These are phyloP conservation scores for Hygrocybe punicea DNA, from an alignment of 768 basidiomycete genomes.

Conservation along the genomic window DNA sequence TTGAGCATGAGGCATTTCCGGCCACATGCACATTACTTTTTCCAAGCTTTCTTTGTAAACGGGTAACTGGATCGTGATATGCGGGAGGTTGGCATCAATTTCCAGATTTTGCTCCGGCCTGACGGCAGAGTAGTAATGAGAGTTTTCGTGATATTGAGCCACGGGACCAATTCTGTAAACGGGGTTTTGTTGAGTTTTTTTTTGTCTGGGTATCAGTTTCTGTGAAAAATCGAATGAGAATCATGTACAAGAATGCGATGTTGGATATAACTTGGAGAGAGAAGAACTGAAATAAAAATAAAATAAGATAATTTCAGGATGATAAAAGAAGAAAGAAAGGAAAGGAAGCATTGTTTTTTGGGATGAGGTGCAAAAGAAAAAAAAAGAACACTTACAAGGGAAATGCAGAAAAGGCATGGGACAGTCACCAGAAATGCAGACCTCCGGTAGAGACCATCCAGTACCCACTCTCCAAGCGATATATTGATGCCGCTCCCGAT, in stretches of 20 bases:
- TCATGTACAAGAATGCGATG: constrained; percentile 58
- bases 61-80: constrained; percentile 78
- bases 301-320: too few species aligned
- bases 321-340: neutral
- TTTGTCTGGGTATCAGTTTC: constrained; percentile 1
- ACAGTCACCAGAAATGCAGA: constrained; percentile 63
- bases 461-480: constrained; percentile 60
- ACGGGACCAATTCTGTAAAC: constrained; percentile 82
- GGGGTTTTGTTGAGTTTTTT: too few species aligned
- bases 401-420: constrained; percentile 74
- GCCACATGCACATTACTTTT: constrained; percentile 74
- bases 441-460: constrained; percentile 61
- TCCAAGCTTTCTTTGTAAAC: constrained; percentile 86
- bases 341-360: neutral
- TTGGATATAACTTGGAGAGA: constrained; percentile 62
- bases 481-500: constrained; percentile 53
- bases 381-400: too few species aligned
- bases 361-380: too few species aligned
- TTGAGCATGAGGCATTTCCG: constrained; percentile 84
- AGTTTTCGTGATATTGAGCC: constrained; percentile 78
- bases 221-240: too few species aligned
- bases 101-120: constrained; percentile 59
- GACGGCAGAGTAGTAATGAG: constrained; percentile 73
- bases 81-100: too few species aligned
- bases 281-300: constrained; percentile 70